Percentiles rank a stretch among this genome's conserved stretches.
Conservation (phyloP, 1,284 basidiomycete genomes). For the Heterobasidion parviporum region DNA sequence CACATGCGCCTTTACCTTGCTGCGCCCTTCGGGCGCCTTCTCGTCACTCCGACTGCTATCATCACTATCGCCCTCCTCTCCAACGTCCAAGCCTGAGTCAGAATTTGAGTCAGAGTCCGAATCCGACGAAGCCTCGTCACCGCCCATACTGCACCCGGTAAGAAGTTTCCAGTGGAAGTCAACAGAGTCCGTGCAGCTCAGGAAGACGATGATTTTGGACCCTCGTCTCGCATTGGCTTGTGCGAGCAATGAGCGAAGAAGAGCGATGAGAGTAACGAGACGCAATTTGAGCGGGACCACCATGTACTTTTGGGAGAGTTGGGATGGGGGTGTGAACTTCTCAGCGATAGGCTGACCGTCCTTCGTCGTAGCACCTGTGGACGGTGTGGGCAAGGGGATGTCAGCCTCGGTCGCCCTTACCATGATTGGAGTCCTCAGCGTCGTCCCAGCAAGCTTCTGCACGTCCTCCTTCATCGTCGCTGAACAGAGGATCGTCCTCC, state of each 20-base stretch:
- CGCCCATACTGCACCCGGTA: slow-evolving; percentile 70
- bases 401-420: slow-evolving; percentile 58
- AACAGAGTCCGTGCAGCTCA: slow-evolving; percentile 95
- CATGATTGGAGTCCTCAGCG: slow-evolving; percentile 66
- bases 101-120: slow-evolving; percentile 17
- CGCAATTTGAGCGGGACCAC: slow-evolving; percentile 91
- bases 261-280: slow-evolving; percentile 83
- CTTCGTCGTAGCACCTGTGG: slow-evolving; percentile 1
- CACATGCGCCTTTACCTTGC: slow-evolving; percentile 4
- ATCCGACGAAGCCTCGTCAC: slow-evolving; percentile 12
- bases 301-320: slow-evolving; percentile 91
- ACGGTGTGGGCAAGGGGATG: slow-evolving; percentile 16
- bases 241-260: slow-evolving; percentile 71
- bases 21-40: not conserved
- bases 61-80: slow-evolving; percentile 10
- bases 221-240: slow-evolving; percentile 42
- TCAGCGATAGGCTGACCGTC: slow-evolving; percentile 20
- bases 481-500: slow-evolving; percentile 89
- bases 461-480: slow-evolving; percentile 96
- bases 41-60: slow-evolving; percentile 8
- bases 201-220: slow-evolving; percentile 85
- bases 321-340: slow-evolving; percentile 90
- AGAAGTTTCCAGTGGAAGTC: slow-evolving; percentile 96
- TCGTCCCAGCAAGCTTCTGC: slow-evolving; percentile 83
- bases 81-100: slow-evolving; percentile 2